phyloP scores from a whole-genome alignment of 2,329 filamentous ascomycete species.

The Talaromyces sp. region DNA sequence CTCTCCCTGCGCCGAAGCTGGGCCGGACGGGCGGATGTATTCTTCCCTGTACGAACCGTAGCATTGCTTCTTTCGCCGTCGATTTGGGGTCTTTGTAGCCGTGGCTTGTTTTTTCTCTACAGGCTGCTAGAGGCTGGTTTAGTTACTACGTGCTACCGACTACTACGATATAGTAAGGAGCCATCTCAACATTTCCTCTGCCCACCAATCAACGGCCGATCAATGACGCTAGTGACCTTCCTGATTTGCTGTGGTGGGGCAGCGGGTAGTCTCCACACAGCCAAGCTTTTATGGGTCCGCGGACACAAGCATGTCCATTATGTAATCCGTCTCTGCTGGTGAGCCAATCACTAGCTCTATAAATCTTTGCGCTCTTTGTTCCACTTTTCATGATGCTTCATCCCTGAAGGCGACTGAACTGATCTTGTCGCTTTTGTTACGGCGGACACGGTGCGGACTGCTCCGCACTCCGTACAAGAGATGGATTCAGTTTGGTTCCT shows the following conservation, averaged over 20 bases:
- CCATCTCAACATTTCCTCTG: background rate
- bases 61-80: background rate
- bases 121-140: background rate
- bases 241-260: background rate
- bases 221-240: background rate
- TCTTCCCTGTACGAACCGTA: background rate
- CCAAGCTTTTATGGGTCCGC: background rate
- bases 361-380: slow-evolving; percentile 1
- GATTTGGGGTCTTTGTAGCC: too few species aligned
- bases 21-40: background rate
- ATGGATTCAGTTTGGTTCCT: background rate
- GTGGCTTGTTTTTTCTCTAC: background rate
- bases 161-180: background rate
- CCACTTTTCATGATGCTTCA: background rate
- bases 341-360: background rate
- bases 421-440: background rate
- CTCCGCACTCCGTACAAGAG: too few species aligned
- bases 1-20: background rate
- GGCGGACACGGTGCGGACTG: background rate
- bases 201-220: background rate
- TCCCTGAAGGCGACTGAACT: background rate
- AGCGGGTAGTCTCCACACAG: background rate
- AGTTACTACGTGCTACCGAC: background rate
- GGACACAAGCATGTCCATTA: background rate
- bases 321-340: background rate